Base-by-base conservation (phyloP, 139 green algal species). In the Chlorella sp. region DNA sequence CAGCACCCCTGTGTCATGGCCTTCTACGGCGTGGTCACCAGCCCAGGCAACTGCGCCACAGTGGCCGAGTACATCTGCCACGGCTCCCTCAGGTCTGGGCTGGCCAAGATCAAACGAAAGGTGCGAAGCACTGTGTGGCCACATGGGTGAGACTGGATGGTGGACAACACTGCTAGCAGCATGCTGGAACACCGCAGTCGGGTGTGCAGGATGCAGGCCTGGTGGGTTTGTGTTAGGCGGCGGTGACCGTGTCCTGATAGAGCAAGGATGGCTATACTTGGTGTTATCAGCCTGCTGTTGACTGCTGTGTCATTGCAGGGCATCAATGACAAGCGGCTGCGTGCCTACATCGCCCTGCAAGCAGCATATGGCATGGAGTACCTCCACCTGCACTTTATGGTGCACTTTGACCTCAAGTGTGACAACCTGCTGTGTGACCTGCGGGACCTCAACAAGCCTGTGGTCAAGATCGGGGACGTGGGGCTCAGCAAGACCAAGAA, bases 381-480 rank as follows among this genome's bases (percentile, higher is more conserved):
- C 79, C 72, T 92, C 61, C 87, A 92, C 81, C 63, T 27, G 23
- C 51, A 81, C 55, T 50, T 36, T 26, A 63, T 87, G 60, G 82
- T 88, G 1, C 82, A 88, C 74, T 85, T 85, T 67, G 82, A 85
- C 65, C 74, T 85, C 59, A 85, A 85, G 74, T 82, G 74, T 71
- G 87, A 89, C 73, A 92, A 92, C 75, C 71, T 92, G 70, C 78
- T 92, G 74, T 89, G 83, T 35, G 87, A 92, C 67, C 80, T 92
- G 78, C 63, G 82, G 2, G 83, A 90, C 70, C 83, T 83, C 2
- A 62, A 67, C 62, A 74, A 72, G 26, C 85, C 87, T 3, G 73
- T 88, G 2, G 83, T 92, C 35, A 92, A 94, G 65, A 33, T 71
- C 32, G 5, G 62, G 74, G 34, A n/a, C n/a, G n/a, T n/a, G n/a